Percentiles rank a stretch among this genome's conserved stretches.
Evolutionary conservation across 2,329 filamentous ascomycete species (phyloP).

Genomic region (Pseudogymnoascus sp.): DNA sequence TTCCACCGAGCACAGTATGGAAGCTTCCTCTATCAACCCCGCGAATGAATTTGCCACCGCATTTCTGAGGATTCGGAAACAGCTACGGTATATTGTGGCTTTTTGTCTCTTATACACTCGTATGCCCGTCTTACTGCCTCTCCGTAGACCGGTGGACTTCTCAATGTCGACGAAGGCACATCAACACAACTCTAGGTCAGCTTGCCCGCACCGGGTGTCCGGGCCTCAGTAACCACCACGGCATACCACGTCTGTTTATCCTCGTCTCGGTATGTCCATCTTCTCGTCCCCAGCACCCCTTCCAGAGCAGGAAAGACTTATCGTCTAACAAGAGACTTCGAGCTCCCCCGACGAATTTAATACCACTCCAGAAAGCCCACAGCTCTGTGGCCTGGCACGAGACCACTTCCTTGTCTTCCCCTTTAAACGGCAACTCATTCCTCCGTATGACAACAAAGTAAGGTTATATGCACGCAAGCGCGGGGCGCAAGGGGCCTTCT

Average conservation of each 20-base stretch:
- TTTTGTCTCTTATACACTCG: not conserved
- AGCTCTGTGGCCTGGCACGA: too few species aligned
- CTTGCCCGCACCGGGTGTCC: not conserved
- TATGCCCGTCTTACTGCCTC: not conserved
- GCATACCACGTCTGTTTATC: not conserved
- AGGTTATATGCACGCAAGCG: not conserved
- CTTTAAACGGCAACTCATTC: not conserved
- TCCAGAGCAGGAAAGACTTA: too few species aligned
- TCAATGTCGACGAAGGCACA: not conserved
- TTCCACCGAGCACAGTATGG: not conserved
- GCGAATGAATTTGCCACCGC: not conserved
- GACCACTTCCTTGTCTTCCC: not conserved
- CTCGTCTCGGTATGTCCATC: too few species aligned
- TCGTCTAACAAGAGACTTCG: too few species aligned
- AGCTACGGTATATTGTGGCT: not conserved
- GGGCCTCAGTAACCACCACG: not conserved
- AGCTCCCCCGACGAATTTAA: too few species aligned
- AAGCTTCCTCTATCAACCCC: not conserved
- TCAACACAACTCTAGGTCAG: not conserved
- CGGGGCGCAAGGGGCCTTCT: not conserved
- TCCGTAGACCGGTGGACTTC: not conserved
- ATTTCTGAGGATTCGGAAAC: not conserved
- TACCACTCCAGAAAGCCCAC: too few species aligned
- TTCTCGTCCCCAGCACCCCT: too few species aligned
- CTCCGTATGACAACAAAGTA: not conserved